Evolutionary conservation across 257 asterid genomes (phyloP), one percentile per base, ranked within the genome.

Genomic region (Nicotiana undulata): DNA sequence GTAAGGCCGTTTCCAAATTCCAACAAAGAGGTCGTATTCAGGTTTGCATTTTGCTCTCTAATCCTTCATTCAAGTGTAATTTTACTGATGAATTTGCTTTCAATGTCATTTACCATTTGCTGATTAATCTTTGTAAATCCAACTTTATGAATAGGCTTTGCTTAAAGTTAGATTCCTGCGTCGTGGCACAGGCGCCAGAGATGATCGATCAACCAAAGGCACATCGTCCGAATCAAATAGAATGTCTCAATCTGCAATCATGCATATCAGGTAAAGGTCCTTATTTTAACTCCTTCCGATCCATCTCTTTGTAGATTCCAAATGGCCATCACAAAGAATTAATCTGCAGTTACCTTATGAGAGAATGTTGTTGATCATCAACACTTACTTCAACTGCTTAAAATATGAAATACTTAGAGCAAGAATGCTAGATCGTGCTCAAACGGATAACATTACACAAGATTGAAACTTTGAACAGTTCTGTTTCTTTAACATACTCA

Each of bases 221-320:
- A 67, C 83, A 3, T 68, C 90, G 13, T 78, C 83, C 52, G 86
- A 85, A 78, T 37, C 88, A 4, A 86, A 80, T 18, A 85, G 84
- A 80, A 22, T 80, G 17, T 53, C 83, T 9, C 92, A 67, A 67
- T 83, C 92, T 44, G 66, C 83, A 44, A 60, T 84, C 66, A 13
- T 67, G 77, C 87, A 79, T 60, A 80, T 80, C 84, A 88, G 97
- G 97, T 92, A 24, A 76, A 52, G 17, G 20, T 20, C 34, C 51
- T 75, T 6, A 10, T 24, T 66, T 74, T 52, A 24, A 31, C 24
- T 46, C 9, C 24, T 51, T 0, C 9, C 16, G 28, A 20, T 46
- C 18, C 60, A 75, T 77, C 58, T 15, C 53, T 32, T 0, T 6
- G 3, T 16, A 34, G 31, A n/a, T 77, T n/a, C 15, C 56, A 77